Evolutionary conservation across 306 rosid genomes (phyloP).

Genomic region (Rosa persica): DNA sequence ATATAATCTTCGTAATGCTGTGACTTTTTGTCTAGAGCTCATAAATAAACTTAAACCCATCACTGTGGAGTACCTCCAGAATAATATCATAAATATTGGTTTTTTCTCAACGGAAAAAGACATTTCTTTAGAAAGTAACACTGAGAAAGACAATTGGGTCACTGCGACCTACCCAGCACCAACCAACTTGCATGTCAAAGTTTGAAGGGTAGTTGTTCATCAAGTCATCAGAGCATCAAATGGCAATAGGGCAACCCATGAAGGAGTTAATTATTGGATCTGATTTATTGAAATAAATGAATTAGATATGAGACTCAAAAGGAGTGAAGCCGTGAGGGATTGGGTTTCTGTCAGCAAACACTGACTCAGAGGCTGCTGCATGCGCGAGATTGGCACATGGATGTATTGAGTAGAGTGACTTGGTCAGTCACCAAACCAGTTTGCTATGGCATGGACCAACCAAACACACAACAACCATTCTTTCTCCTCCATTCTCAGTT

Average conservation of each 20-base stretch:
- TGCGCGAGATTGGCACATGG: not conserved
- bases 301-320: not conserved
- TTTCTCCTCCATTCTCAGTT: not conserved
- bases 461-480: not conserved
- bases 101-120: slow-evolving; percentile 7
- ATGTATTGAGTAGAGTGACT: not conserved
- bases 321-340: not conserved
- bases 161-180: not conserved
- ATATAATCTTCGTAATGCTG: not conserved
- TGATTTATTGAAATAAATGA: slow-evolving; percentile 12
- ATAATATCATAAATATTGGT: not conserved
- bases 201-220: slow-evolving; percentile 18
- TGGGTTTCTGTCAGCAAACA: slow-evolving; percentile 8
- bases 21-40: slow-evolving; percentile 9
- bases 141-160: slow-evolving; percentile 17
- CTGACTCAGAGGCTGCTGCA: slow-evolving; percentile 4
- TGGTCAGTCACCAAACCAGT: not conserved
- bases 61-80: not conserved
- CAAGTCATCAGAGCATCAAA: not conserved
- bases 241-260: not conserved
- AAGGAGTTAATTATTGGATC: not conserved
- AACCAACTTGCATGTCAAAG: slow-evolving; percentile 7
- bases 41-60: not conserved
- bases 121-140: not conserved
- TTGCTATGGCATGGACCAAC: not conserved